A percentile compares a stretch with the other conserved stretches of the same genome.
Conservation (phyloP, 73 alveolate genomes). For the Paramecium caudatum region DNA sequence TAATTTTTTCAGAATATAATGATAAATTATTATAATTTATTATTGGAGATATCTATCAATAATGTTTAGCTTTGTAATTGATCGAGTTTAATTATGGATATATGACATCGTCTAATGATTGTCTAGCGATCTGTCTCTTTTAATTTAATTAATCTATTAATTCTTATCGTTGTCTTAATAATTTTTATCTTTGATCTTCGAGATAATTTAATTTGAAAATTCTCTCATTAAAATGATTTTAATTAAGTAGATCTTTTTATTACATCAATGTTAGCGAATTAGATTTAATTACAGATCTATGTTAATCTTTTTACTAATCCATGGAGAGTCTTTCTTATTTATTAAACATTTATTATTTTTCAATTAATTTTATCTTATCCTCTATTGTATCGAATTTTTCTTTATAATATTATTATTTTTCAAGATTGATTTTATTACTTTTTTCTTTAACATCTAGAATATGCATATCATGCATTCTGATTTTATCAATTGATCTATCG, state of each 20-base stretch:
- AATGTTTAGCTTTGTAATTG: constrained; percentile 19
- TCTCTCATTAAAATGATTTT: constrained; percentile 6
- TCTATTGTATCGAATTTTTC: background rate
- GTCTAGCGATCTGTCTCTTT: background rate
- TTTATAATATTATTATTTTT: constrained; percentile 14
- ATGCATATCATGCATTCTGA: constrained; percentile 49
- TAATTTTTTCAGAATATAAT: background rate
- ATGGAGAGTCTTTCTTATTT: background rate
- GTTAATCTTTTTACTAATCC: constrained; percentile 33
- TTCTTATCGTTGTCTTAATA: background rate
- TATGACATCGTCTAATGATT: constrained; percentile 46
- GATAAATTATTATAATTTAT: background rate
- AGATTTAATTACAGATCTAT: background rate
- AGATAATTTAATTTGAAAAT: background rate
- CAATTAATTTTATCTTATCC: constrained; percentile 12
- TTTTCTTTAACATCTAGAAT: constrained; percentile 32
- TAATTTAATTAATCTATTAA: background rate
- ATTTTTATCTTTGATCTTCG: background rate
- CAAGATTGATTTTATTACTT: background rate
- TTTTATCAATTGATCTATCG: constrained; percentile 47
- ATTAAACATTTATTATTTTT: background rate
- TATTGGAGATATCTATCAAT: constrained; percentile 45
- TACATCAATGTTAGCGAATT: background rate
- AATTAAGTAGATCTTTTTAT: background rate
- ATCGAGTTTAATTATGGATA: constrained; percentile 42